These are phyloP conservation scores for Tagetes patula DNA, from an alignment of 129 eudicot species.

Conservation along the genomic window DNA sequence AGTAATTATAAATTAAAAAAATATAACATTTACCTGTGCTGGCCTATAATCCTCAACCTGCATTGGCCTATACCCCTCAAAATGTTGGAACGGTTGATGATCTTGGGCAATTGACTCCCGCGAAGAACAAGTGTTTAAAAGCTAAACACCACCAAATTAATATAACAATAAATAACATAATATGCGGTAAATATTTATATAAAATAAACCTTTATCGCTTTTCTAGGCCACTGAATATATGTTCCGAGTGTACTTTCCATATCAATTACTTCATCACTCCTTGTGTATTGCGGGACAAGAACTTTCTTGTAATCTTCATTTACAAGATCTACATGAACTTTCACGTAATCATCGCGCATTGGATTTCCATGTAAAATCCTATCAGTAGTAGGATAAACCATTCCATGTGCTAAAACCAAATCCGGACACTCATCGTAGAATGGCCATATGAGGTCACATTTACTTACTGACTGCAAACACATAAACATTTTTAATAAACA, in stretches of 20 bases:
- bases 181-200: not conserved
- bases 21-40: not conserved
- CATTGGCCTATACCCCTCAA: too few relatives aligned
- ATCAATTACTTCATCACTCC: not conserved
- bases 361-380: not conserved
- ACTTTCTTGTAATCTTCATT: not conserved
- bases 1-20: too few relatives aligned
- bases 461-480: not conserved
- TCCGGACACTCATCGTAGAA: not conserved
- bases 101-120: not conserved
- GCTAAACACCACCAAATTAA: not conserved
- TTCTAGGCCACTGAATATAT: not conserved
- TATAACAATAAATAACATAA: not conserved
- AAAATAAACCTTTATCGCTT: not conserved
- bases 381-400: not conserved
- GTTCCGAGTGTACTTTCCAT: not conserved
- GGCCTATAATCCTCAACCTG: not conserved
- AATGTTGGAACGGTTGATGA: too few relatives aligned
- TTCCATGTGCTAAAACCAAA: not conserved
- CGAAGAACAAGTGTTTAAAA: not conserved
- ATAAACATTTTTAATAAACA: not conserved
- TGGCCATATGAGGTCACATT: not conserved
- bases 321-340: not conserved
- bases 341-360: not conserved
- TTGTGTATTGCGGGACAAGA: not conserved